Evolutionary conservation across 805 yeast species (phyloP).

Genomic region (Kluyveromyces starmeri): DNA sequence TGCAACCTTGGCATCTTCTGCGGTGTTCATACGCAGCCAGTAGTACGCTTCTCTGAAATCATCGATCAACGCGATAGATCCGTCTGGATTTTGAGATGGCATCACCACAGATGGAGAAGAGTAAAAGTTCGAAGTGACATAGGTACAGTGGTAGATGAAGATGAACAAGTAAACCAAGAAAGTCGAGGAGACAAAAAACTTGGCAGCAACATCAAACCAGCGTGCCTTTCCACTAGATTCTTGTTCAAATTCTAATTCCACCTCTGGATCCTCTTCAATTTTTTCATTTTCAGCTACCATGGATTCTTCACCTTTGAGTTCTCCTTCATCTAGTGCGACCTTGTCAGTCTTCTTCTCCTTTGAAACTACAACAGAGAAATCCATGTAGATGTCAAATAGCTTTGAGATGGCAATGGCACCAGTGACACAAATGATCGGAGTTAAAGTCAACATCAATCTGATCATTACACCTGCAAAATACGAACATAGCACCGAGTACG

Average conservation of each 20-base stretch:
- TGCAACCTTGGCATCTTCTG: constrained; percentile 92
- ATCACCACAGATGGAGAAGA: constrained; percentile 97
- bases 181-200: constrained; percentile 51
- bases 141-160: constrained; percentile 91
- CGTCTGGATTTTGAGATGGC: constrained; percentile 74
- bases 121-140: constrained; percentile 94
- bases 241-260: neutral
- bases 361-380: constrained; percentile 34
- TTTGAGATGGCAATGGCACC: constrained; percentile 85
- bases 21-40: constrained; percentile 97
- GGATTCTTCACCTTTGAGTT: constrained; percentile 7
- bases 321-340: neutral
- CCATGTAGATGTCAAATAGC: constrained; percentile 72
- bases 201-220: constrained; percentile 40
- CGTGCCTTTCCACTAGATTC: constrained; percentile 7
- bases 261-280: constrained; percentile 1
- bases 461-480: constrained; percentile 99
- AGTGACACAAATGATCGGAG: constrained; percentile 91
- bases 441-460: constrained; percentile 90
- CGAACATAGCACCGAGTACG: constrained; percentile 86
- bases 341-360: constrained; percentile 2
- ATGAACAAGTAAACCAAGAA: constrained; percentile 66
- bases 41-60: constrained; percentile 98
- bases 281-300: constrained; percentile 1
- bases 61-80: constrained; percentile 76